Evolutionary conservation across 2,329 filamentous ascomycete species (phyloP).

Genomic region (Penicillium sp.): DNA sequence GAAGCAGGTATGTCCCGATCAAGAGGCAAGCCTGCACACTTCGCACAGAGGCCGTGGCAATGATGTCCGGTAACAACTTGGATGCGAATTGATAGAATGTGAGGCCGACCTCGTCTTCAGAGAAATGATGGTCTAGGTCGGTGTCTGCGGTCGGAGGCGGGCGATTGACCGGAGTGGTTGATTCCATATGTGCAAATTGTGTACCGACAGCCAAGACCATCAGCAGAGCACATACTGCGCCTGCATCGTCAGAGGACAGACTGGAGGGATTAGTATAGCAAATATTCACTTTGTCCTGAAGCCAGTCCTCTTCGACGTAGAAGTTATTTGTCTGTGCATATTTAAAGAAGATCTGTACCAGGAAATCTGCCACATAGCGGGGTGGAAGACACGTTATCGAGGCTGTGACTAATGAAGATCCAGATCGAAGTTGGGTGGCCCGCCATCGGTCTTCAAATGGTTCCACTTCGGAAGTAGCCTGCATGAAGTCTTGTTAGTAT

Average conservation of each 20-base stretch:
- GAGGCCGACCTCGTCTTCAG: constrained; percentile 61
- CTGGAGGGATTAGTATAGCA: constrained; percentile 47
- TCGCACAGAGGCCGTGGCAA: constrained; percentile 62
- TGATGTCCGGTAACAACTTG: constrained; percentile 62
- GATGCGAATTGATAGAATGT: constrained; percentile 64
- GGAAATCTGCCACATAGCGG: constrained; percentile 52
- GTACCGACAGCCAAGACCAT: constrained; percentile 53
- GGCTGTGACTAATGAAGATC: constrained; percentile 44
- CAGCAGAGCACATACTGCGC: constrained; percentile 50
- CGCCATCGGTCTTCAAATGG: constrained; percentile 52
- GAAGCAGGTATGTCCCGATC: constrained; percentile 62
- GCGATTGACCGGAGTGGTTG: constrained; percentile 44
- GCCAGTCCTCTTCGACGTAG: constrained; percentile 52
- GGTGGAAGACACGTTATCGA: constrained; percentile 50
- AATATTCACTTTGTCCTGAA: constrained; percentile 46
- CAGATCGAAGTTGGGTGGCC: constrained; percentile 49
- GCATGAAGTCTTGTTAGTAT: constrained; percentile 16
- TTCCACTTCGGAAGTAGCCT: constrained; percentile 47
- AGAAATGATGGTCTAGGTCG: constrained; percentile 46
- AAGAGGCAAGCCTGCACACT: constrained; percentile 65
- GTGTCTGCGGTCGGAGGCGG: constrained; percentile 32
- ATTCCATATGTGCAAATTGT: constrained; percentile 53
- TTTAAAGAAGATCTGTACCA: constrained; percentile 53
- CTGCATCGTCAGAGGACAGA: constrained; percentile 47
- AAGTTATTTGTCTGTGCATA: constrained; percentile 53